Percentiles rank a stretch among this genome's conserved stretches.
Conservation (phyloP, 352 stramenopile genomes). For the Pythium pectinolyticum region DNA sequence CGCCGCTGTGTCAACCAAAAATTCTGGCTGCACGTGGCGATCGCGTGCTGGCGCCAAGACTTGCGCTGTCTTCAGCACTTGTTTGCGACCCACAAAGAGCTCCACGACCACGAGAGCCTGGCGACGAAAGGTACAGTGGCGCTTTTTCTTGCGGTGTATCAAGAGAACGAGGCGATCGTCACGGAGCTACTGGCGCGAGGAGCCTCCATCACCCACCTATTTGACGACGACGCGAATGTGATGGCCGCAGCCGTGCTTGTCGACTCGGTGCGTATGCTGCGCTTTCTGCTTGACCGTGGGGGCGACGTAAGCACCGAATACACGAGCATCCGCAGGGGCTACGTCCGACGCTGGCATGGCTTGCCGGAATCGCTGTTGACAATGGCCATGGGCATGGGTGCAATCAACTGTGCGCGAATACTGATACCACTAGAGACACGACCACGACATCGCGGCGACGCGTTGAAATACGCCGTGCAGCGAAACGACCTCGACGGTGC, state of each 20-base stretch:
- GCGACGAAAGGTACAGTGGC: background rate
- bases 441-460: background rate
- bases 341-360: too few relatives aligned
- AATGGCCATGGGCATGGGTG: background rate
- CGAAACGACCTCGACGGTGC: background rate
- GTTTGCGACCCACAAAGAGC: background rate
- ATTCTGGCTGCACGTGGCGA: too few relatives aligned
- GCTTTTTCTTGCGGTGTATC: background rate
- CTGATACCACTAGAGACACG: background rate
- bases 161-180: background rate
- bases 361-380: background rate
- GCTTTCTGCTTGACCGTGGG: background rate
- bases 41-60: slow-evolving; percentile 1
- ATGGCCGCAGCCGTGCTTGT: background rate
- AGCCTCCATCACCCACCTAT: background rate
- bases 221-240: background rate
- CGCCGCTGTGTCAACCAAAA: too few relatives aligned
- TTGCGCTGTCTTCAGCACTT: background rate
- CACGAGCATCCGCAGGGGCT: background rate
- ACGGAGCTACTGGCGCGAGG: background rate
- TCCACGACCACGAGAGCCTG: background rate
- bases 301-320: background rate
- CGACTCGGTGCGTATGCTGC: background rate
- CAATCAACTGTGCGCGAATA: background rate
- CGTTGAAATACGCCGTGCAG: background rate